phyloP scores from a whole-genome alignment of 768 basidiomycete species.

The Tylopilus intermedius region DNA sequence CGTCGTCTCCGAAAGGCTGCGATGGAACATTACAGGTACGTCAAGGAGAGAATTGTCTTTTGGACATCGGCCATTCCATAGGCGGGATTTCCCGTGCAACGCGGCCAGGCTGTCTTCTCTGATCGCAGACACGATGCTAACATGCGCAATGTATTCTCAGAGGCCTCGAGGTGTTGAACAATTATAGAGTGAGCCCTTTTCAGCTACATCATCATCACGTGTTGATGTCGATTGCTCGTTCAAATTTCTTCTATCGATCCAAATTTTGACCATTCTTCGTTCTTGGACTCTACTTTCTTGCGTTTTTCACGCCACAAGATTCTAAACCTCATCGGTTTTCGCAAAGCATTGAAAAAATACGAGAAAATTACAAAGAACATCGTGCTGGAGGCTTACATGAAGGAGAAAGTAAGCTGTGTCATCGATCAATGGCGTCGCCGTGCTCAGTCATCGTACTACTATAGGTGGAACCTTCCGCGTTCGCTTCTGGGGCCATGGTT shows the following conservation, averaged over 20 bases:
- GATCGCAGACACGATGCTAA: slow-evolving; percentile 8
- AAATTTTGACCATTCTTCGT: not conserved
- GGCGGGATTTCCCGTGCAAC: not conserved
- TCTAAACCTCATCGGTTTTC: slow-evolving; percentile 27
- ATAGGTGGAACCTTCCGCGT: slow-evolving; percentile 63
- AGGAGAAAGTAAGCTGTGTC: slow-evolving; percentile 54
- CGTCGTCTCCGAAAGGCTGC: slow-evolving; percentile 79
- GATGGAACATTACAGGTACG: slow-evolving; percentile 73
- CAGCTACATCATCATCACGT: not conserved
- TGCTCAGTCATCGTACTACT: slow-evolving; percentile 15
- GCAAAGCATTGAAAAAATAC: too few species aligned
- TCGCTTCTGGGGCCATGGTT: slow-evolving; percentile 56
- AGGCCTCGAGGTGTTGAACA: slow-evolving; percentile 77
- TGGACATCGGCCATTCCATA: not conserved
- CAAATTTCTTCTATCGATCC: not conserved
- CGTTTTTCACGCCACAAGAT: slow-evolving; percentile 38
- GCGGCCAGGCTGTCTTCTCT: not conserved
- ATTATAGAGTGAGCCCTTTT: slow-evolving; percentile 61
- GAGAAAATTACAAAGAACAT: slow-evolving; percentile 50
- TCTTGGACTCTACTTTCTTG: not conserved
- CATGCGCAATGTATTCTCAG: slow-evolving; percentile 32
- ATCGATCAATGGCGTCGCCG: not conserved
- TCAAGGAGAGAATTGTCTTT: not conserved
- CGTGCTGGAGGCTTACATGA: slow-evolving; percentile 70
- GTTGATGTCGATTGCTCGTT: not conserved